Evolutionary conservation across 805 yeast species (phyloP).

Genomic region (Nakazawaea siamensis): DNA sequence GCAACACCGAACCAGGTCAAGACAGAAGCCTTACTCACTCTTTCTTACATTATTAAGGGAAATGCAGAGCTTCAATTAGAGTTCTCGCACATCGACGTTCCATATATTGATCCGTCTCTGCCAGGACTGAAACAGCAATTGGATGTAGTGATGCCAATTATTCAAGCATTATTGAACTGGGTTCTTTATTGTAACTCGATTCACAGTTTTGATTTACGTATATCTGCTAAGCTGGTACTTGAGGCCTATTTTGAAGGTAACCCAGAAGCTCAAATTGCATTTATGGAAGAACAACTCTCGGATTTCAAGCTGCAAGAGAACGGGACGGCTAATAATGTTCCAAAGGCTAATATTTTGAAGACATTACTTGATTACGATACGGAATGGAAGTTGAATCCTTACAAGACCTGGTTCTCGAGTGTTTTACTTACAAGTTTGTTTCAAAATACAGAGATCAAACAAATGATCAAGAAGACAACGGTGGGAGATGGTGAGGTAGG

Average conservation of each 20-base stretch:
- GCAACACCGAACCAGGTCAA: slow-evolving; percentile 60
- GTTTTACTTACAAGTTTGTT: slow-evolving; percentile 56
- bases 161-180: slow-evolving; percentile 77
- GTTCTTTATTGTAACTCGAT: slow-evolving; percentile 69
- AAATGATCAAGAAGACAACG: slow-evolving; percentile 36
- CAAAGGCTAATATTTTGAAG: slow-evolving; percentile 57
- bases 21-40: slow-evolving; percentile 59
- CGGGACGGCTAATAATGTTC: slow-evolving; percentile 12
- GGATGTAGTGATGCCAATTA: slow-evolving; percentile 48
- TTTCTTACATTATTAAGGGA: slow-evolving; percentile 67
- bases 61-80: slow-evolving; percentile 61
- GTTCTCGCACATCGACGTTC: slow-evolving; percentile 82
- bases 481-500: slow-evolving; percentile 53
- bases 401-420: slow-evolving; percentile 77
- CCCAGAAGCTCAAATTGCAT: slow-evolving; percentile 47
- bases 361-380: slow-evolving; percentile 72
- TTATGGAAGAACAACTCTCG: slow-evolving; percentile 58
- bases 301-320: slow-evolving; percentile 20
- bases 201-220: slow-evolving; percentile 75
- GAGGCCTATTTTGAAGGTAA: slow-evolving; percentile 64
- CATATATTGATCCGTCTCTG: slow-evolving; percentile 70
- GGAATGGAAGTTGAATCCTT: slow-evolving; percentile 71
- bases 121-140: slow-evolving; percentile 18
- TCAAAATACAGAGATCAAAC: slow-evolving; percentile 40
- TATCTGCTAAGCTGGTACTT: slow-evolving; percentile 59